Evolutionary conservation across 768 basidiomycete species (phyloP).

Genomic region (Bullera alba): DNA sequence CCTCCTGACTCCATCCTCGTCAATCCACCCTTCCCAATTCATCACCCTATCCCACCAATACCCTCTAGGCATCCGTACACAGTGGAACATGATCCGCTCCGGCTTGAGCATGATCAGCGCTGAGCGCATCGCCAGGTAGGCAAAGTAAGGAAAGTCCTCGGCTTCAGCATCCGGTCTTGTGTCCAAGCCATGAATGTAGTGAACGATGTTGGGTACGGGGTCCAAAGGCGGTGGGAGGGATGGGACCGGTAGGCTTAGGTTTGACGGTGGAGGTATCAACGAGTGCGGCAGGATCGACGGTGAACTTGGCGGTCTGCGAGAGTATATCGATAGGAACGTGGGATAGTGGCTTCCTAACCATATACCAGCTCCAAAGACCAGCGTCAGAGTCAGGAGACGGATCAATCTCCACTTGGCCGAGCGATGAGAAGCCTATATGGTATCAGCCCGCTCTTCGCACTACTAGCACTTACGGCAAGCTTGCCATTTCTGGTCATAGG

Average conservation of each 20-base stretch:
- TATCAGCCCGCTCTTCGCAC: neutral
- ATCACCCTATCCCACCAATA: conserved; percentile 43
- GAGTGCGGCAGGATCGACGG: conserved; percentile 11
- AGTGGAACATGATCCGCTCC: conserved; percentile 41
- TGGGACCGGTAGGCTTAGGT: conserved; percentile 3
- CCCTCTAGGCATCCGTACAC: conserved; percentile 35
- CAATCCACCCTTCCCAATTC: conserved; percentile 28
- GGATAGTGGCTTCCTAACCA: conserved; percentile 27
- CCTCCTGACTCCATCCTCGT: conserved; percentile 8
- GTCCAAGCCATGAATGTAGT: conserved; percentile 44
- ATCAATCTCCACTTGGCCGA: neutral
- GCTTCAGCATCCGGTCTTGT: conserved; percentile 20
- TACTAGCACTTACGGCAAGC: neutral
- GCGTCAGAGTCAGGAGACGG: conserved; percentile 3
- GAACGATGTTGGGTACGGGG: conserved; percentile 38
- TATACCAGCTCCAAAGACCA: conserved; percentile 21
- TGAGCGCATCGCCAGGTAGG: conserved; percentile 41
- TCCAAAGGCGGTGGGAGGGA: conserved; percentile 19
- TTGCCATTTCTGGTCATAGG: neutral
- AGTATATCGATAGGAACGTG: conserved; percentile 31
- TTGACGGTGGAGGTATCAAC: conserved; percentile 20
- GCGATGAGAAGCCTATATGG: neutral
- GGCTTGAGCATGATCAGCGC: conserved; percentile 37
- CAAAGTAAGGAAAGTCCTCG: conserved; percentile 40
- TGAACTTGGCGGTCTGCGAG: conserved; percentile 12